These are phyloP conservation scores for Starmerella geochares DNA, from an alignment of 805 yeast species.

Conservation along the genomic window DNA sequence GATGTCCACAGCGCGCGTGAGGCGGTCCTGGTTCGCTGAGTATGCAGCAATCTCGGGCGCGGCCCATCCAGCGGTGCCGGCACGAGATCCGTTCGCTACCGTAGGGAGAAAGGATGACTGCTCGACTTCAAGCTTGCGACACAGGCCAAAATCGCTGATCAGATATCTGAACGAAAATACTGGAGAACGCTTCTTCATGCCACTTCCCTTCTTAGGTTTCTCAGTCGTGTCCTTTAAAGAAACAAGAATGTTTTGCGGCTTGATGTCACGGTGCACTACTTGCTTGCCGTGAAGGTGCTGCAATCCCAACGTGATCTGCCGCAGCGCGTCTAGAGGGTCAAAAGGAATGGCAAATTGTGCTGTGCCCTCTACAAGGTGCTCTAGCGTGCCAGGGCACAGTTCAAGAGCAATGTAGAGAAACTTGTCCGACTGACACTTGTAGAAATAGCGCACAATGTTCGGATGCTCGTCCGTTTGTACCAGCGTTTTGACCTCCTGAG, in stretches of 20 bases:
- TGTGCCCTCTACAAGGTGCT: constrained; percentile 57
- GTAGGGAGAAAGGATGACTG: constrained; percentile 91
- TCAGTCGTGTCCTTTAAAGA: constrained; percentile 42
- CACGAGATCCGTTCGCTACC: constrained; percentile 42
- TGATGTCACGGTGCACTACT: constrained; percentile 88
- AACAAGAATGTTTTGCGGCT: constrained; percentile 86
- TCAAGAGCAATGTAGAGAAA: constrained; percentile 90
- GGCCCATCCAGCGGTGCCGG: constrained; percentile 97
- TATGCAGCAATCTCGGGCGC: constrained; percentile 61
- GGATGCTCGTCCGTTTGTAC: constrained; percentile 97
- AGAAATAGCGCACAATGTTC: constrained; percentile 83
- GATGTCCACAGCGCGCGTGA: constrained; percentile 84
- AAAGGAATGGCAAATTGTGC: constrained; percentile 11
- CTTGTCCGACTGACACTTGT: constrained; percentile 81
- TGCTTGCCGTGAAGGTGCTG: constrained; percentile 79
- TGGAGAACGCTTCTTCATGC: constrained; percentile 5
- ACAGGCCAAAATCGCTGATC: constrained; percentile 91
- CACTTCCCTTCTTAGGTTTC: constrained; percentile 6
- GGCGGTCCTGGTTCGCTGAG: constrained; percentile 31
- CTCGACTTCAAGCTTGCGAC: constrained; percentile 82
- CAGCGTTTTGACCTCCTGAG: constrained; percentile 74
- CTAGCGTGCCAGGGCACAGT: constrained; percentile 78
- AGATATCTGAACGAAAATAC: constrained; percentile 41
- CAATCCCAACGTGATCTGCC: constrained; percentile 74
- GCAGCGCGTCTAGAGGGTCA: constrained; percentile 37